Evolutionary conservation across 192 early-diverging fungal genomes (phyloP), one percentile per base, ranked within the genome.

Genomic region (Podila minutissima): DNA sequence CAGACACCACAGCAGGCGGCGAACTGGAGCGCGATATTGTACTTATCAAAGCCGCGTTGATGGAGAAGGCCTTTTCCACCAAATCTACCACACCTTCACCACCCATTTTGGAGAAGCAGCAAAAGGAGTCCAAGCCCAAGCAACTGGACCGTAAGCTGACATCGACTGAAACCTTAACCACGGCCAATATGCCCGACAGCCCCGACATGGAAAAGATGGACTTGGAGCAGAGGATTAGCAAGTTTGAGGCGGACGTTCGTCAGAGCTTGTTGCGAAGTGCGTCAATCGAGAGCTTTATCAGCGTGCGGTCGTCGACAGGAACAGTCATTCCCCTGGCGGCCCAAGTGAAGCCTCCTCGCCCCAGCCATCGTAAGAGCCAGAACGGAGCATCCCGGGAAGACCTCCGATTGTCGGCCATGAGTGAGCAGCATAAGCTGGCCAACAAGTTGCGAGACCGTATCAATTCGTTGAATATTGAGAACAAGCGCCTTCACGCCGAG

Each of bases 241-340:
- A 69, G 51, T 81, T 81, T 61, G 77, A 81, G 35, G 65, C 77
- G 5, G 77, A 81, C 49, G 67, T 81, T n/a, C 77, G 77, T 33
- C 66, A 81, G 48, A 81, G 77, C 31, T 55, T 81, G 0, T 24
- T 73, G 10, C 66, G 71, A 5, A 81, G 46, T 37, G 58, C 46
- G 1, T 81, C 77, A 4, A 69, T 81, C 33, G 77, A 81, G 20
- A 81, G 77, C 33, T 73, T 81, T 41, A 59, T 59, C 46, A 81
- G 77, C 24, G 58, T 69, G 1, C 77, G 77, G 29, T 81, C 77
- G 8, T 81, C 71, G 2, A 61, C 67, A 28, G 77, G 77, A 12
- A 81, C 77, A 3, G 66, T 53, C 19, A 73, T 81, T 55, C 77
- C 71, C n/a, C 5, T 60, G 26, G 35, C 76, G 9, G 32, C 76